Evolutionary conservation across 768 basidiomycete species (phyloP).

Genomic region (Leucocoprinus birnbaumii): DNA sequence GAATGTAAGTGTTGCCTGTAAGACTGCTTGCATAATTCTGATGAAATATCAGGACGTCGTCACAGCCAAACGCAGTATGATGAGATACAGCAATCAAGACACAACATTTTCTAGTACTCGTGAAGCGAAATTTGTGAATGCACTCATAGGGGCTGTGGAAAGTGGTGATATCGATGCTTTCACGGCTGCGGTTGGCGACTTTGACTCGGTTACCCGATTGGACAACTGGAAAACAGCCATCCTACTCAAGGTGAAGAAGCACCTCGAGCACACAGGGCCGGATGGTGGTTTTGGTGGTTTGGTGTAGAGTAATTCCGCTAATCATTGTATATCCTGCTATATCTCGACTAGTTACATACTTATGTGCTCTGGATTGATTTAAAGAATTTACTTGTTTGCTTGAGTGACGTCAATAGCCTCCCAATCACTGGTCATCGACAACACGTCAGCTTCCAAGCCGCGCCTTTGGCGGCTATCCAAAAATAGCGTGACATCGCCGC

Average conservation of each 20-base stretch:
- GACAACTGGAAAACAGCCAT: slow-evolving; percentile 97
- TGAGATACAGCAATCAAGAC: slow-evolving; percentile 79
- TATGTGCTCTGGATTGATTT: neutral
- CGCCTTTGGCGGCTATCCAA: neutral
- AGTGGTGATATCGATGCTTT: slow-evolving; percentile 55
- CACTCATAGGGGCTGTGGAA: slow-evolving; percentile 70
- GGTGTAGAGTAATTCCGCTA: neutral
- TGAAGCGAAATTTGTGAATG: slow-evolving; percentile 85
- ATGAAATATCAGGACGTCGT: slow-evolving; percentile 65
- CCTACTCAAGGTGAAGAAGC: slow-evolving; percentile 82
- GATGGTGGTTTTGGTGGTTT: slow-evolving; percentile 10
- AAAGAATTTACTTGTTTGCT: too few species aligned
- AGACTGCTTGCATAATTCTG: neutral
- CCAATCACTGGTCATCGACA: too few species aligned
- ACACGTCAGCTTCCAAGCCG: neutral
- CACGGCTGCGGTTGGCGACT: slow-evolving; percentile 86
- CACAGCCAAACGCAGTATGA: slow-evolving; percentile 75
- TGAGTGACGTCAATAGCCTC: slow-evolving; percentile 9
- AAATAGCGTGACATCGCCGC: slow-evolving; percentile 1
- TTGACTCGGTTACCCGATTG: slow-evolving; percentile 87
- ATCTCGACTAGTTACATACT: too few species aligned
- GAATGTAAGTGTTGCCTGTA: slow-evolving; percentile 54
- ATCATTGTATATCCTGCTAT: slow-evolving; percentile 1
- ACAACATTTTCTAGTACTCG: slow-evolving; percentile 83
- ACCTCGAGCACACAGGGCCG: neutral